Percentiles rank a stretch among this genome's conserved stretches.
phyloP scores from a whole-genome alignment of 768 basidiomycete species.

The Cyclocybe aegerita region DNA sequence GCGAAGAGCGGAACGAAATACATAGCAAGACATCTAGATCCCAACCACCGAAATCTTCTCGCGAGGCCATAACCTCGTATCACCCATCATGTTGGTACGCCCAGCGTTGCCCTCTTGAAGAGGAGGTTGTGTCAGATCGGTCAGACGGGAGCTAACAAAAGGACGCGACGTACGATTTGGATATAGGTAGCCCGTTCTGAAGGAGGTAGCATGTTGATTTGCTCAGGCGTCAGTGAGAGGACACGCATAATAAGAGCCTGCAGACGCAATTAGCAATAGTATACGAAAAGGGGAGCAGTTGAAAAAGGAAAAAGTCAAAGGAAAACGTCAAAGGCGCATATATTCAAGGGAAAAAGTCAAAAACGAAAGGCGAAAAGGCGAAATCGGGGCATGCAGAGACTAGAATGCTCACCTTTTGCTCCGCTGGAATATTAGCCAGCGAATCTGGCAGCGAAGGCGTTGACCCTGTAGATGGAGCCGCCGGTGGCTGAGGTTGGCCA shows the following conservation, averaged over 20 bases:
- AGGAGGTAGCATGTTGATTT: slow-evolving; percentile 74
- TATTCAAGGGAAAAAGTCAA: not conserved
- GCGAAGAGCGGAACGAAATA: too few relatives aligned
- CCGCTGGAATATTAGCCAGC: slow-evolving; percentile 62
- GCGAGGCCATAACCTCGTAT: too few relatives aligned
- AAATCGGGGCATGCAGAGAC: too few relatives aligned
- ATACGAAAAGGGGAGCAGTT: not conserved
- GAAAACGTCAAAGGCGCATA: not conserved
- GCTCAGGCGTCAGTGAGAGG: slow-evolving; percentile 79
- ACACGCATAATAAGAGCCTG: slow-evolving; percentile 79
- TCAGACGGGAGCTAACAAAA: not conserved
- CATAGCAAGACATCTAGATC: too few relatives aligned
- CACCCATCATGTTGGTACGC: slow-evolving; percentile 31
- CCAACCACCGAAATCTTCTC: too few relatives aligned
- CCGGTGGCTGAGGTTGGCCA: slow-evolving; percentile 14
- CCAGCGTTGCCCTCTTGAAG: slow-evolving; percentile 37
- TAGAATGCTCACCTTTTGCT: slow-evolving; percentile 53
- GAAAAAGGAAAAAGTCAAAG: not conserved
- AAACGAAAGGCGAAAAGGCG: slow-evolving; percentile 11
- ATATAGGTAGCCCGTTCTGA: slow-evolving; percentile 75
- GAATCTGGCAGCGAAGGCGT: slow-evolving; percentile 43
- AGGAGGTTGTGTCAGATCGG: not conserved
- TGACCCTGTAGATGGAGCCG: slow-evolving; percentile 24
- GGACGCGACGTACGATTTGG: slow-evolving; percentile 65
- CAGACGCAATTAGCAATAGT: slow-evolving; percentile 3